phyloP scores from a whole-genome alignment of 169 alveolate species.

The Eimeria necatrix region DNA sequence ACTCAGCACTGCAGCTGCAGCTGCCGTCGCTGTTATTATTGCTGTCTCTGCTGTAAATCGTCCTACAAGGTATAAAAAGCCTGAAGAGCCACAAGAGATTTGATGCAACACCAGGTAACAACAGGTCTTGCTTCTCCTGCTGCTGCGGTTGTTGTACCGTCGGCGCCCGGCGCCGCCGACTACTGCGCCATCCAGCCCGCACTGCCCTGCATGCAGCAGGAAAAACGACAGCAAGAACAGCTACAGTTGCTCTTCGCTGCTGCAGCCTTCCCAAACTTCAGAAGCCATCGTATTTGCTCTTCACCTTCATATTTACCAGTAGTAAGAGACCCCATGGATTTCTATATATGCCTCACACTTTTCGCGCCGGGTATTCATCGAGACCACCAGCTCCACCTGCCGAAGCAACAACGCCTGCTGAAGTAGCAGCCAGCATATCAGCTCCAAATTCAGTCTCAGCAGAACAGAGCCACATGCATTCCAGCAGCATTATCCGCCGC shows the following conservation, averaged over 20 bases:
- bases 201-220: constrained; percentile 2
- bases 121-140: neutral
- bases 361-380: too few relatives aligned
- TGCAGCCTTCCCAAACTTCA: too few relatives aligned
- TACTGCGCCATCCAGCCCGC: constrained; percentile 20
- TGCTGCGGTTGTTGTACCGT: neutral
- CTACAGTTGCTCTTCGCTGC: neutral
- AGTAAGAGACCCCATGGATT: too few relatives aligned
- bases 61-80: neutral
- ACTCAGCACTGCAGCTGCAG: neutral
- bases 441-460: too few relatives aligned
- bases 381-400: too few relatives aligned
- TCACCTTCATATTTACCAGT: too few relatives aligned
- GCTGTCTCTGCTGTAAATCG: constrained; percentile 17
- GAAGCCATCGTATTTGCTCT: too few relatives aligned
- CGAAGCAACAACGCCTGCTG: too few relatives aligned
- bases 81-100: neutral
- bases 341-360: too few relatives aligned
- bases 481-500: too few relatives aligned
- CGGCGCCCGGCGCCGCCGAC: constrained; percentile 70
- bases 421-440: too few relatives aligned
- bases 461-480: too few relatives aligned
- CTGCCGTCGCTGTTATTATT: neutral
- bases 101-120: neutral
- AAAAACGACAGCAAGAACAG: neutral